Base-by-base conservation (phyloP, 1,139 yeast genomes). In the Pichia sp. region DNA sequence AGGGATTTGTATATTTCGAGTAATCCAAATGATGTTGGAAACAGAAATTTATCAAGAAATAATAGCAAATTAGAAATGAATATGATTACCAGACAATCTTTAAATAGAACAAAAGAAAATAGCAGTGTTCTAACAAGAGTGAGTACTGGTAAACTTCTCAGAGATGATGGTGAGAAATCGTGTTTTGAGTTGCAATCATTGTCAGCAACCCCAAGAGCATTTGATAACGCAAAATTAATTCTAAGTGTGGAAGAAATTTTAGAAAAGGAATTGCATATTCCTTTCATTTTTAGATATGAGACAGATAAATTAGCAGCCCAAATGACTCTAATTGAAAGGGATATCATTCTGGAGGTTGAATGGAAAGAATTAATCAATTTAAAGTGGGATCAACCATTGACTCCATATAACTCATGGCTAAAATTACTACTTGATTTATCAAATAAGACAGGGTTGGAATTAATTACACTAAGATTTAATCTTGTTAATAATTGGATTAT, bases 401-500 rank as follows among this genome's bases (percentile, higher is more conserved):
- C 73, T 2, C 83, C 90, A 0, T 82, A 82, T n/a, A 82, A 80
- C 52, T 84, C 94, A 58, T 92, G 98, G 98, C 67, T 89, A 28
- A 85, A 82, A 54, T 73, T 87, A 32, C 68, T 90, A 41, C 77
- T 83, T 1, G 61, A 59, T 36, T 40, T 47, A 29, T 39, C 47
- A 5, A 42, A 48, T 7, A 76, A 74, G 48, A 76, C 80, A 30
- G 96, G 97, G 0, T 81, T 87, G 29, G 87, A 87, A 55, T 66
- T 90, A 43, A 92, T 87, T n/a, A 82, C 89, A 43, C 76, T 95
- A 0, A 71, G 98, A 53, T 92, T 90, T 68, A 89, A 90, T 58
- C 68, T 92, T 45, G 83, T 87, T 73, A 87, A 87, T 6, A 87
- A 87, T 59, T 92, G 98, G 98, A 81, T 89, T 40, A 81, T 87